Conservation (phyloP, 768 basidiomycete genomes). For the Glaciozyma antarctica region DNA sequence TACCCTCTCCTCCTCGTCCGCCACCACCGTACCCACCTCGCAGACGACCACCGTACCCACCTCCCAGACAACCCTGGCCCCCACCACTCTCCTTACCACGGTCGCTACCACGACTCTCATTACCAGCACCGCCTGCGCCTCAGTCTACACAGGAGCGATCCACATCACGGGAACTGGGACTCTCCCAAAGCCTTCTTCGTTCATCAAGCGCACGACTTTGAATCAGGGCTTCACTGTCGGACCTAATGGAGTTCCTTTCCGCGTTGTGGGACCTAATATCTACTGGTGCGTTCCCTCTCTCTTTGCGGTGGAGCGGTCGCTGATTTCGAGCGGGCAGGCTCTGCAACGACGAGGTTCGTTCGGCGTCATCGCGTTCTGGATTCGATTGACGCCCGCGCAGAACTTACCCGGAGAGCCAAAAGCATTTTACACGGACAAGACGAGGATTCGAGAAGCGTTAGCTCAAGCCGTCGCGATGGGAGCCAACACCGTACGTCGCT, state of each 20-base stretch:
- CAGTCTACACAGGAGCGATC: slow-evolving; percentile 6
- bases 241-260: background rate
- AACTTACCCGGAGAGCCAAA: slow-evolving; percentile 9
- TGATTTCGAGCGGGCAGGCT: slow-evolving; percentile 19
- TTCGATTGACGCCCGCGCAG: slow-evolving; percentile 4
- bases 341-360: slow-evolving; percentile 11
- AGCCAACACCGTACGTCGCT: slow-evolving; percentile 33
- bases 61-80: background rate
- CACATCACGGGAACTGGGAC: slow-evolving; percentile 28
- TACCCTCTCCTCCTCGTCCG: too few species aligned
- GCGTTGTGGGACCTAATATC: slow-evolving; percentile 19
- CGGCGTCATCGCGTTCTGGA: too few species aligned
- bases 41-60: too few species aligned
- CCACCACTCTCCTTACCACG: background rate
- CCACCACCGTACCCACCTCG: background rate
- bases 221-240: background rate
- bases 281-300: background rate
- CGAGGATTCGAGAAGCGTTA: slow-evolving; percentile 26
- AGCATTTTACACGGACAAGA: slow-evolving; percentile 24
- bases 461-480: slow-evolving; percentile 34
- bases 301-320: background rate
- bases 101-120: background rate
- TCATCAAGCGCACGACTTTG: slow-evolving; percentile 3
- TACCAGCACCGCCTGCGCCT: slow-evolving; percentile 7
- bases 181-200: slow-evolving; percentile 11